These are phyloP conservation scores for Lipomyces lipofer DNA, from an alignment of 805 yeast genomes.

Conservation along the genomic window DNA sequence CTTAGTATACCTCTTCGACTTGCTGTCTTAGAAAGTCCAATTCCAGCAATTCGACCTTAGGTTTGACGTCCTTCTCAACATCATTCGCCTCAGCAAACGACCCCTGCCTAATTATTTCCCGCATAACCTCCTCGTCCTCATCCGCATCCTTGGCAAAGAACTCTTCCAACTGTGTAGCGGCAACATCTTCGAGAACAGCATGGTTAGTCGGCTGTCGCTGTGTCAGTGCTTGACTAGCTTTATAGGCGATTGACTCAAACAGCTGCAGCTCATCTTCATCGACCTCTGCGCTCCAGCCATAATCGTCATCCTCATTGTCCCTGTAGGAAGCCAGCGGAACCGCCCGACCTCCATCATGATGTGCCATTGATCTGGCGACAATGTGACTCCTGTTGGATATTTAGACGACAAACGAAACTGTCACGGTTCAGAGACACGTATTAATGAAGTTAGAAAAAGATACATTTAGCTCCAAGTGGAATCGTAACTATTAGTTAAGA, in stretches of 20 bases:
- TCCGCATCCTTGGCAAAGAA: constrained; percentile 12
- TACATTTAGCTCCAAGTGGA: no score
- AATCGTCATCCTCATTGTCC: constrained; percentile 24
- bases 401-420: no score
- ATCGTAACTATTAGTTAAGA: no score
- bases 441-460: no score
- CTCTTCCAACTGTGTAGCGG: neutral
- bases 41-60: constrained; percentile 1
- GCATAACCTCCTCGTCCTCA: constrained; percentile 25
- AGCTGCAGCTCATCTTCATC: constrained; percentile 33
- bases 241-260: constrained; percentile 2
- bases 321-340: no score
- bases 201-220: neutral
- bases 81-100: constrained; percentile 13
- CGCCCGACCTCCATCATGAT: no score
- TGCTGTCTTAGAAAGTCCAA: constrained; percentile 3
- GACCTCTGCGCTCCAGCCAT: constrained; percentile 28
- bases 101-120: neutral
- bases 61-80: neutral
- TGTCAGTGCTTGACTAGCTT: constrained; percentile 1
- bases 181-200: neutral
- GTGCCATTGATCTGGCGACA: no score
- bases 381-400: no score
- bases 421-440: no score
- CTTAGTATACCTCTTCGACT: neutral